Evolutionary conservation across 2,329 filamentous ascomycete species (phyloP), one percentile per base, ranked within the genome.

Genomic region (Gliomastix tumulicola): DNA sequence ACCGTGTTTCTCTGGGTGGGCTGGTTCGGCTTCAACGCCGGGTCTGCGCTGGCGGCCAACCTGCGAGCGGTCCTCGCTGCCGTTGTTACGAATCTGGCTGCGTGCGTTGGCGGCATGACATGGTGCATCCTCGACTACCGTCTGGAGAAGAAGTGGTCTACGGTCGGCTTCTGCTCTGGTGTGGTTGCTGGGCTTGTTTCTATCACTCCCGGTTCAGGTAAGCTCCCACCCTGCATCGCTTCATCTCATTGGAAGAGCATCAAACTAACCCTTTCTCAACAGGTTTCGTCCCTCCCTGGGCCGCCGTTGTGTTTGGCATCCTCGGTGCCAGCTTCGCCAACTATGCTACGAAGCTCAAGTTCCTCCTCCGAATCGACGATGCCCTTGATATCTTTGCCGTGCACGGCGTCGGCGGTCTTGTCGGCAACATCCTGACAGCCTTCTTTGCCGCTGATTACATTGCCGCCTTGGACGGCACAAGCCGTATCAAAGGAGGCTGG

Each of bases 1-100:
- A 94, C 88, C 4, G 87, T 94, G 32, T 94, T 95, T 64, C 79
- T 95, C 13, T 95, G 88, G 88, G 84, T 94, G 13, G 88, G 88
- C 37, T 95, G 88, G 88, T 94, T 94, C 53, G 88, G 88, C 33
- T 95, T 95, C 77, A 95, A 94, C 51, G 87, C 85, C 34, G 88
- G 88, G 45, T 88, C 83, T 13, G 88, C 87, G 12, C 68, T 92
- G 38, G 71, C 80, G 34, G 87, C 87, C 35, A 94, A 92, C 59
- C 61, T 94, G 53, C 82, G 88, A 34, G 86, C 86, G 31, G 74
- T 94, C 49, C 88, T 94, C 81, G 88, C 88, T 31, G 84, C 84
- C 10, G 71, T 90, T 2, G 85, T 90, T 30, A 94, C 88, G 37
- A 92, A 94, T 57, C 66, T 94, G 21, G 82, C 88, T 18, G 88